Evolutionary conservation across 108 stramenopile species (phyloP).

Genomic region (Schizochytrium sp.): DNA sequence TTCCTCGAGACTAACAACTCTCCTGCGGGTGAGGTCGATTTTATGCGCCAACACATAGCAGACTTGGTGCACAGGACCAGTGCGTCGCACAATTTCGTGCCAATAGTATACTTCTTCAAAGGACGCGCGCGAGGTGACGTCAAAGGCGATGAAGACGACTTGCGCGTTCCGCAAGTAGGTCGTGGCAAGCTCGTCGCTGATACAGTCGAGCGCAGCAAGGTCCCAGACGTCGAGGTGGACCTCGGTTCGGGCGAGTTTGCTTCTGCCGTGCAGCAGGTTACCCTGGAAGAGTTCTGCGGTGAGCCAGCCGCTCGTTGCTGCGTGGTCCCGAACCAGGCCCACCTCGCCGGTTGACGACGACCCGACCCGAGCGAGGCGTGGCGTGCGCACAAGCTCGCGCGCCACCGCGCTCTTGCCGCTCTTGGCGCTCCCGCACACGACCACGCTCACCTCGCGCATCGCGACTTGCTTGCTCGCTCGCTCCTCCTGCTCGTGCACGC

Average conservation of each 20-base stretch:
- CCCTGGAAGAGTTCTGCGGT: background rate
- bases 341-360: too few relatives aligned
- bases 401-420: too few relatives aligned
- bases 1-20: background rate
- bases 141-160: background rate
- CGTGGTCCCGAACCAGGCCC: too few relatives aligned
- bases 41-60: background rate
- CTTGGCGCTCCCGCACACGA: too few relatives aligned
- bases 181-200: background rate
- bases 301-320: background rate
- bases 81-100: background rate
- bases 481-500: too few relatives aligned
- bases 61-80: background rate
- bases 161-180: background rate
- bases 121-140: background rate
- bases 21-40: background rate
- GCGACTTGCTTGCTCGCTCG: too few relatives aligned
- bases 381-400: too few relatives aligned
- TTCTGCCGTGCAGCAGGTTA: background rate
- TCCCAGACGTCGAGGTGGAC: background rate
- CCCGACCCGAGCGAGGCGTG: too few relatives aligned
- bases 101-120: background rate
- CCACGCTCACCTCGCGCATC: too few relatives aligned
- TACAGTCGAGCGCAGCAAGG: background rate
- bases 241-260: background rate